Evolutionary conservation across 2,329 filamentous ascomycete genomes (phyloP).

Genomic region (Endoconidiophora polonica): DNA sequence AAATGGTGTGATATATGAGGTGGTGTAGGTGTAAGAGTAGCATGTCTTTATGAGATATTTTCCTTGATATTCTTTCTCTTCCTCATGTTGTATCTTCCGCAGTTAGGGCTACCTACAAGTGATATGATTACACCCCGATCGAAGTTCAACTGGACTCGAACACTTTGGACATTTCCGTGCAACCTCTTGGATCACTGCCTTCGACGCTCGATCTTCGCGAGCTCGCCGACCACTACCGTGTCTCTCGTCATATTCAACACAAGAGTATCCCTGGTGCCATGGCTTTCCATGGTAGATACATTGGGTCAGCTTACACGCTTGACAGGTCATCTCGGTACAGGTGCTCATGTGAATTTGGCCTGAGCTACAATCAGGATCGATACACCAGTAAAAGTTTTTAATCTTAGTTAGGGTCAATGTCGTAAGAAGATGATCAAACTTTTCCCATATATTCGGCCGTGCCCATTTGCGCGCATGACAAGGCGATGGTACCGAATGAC

Average conservation of each 20-base stretch:
- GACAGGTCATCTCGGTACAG: conserved; percentile 21
- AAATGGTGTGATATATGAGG: too few relatives aligned
- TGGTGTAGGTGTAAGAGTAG: too few relatives aligned
- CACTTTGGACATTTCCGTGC: conserved; percentile 23
- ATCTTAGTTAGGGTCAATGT: conserved; percentile 18
- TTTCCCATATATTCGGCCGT: conserved; percentile 4
- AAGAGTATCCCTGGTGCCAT: conserved; percentile 24
- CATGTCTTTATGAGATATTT: too few relatives aligned
- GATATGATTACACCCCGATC: conserved; percentile 25
- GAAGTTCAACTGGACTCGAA: conserved; percentile 22
- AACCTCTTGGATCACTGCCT: conserved; percentile 19
- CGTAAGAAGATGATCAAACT: conserved; percentile 22
- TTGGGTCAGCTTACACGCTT: conserved; percentile 18
- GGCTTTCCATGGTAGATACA: conserved; percentile 22
- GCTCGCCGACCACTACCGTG: conserved; percentile 15
- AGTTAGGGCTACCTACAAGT: conserved; percentile 20
- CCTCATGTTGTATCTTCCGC: too few relatives aligned
- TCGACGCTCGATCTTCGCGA: conserved; percentile 21
- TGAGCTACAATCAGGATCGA: conserved; percentile 21
- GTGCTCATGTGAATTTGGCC: conserved; percentile 22
- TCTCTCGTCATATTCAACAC: conserved; percentile 22
- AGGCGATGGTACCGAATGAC: neutral
- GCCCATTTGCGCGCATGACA: conserved; percentile 3
- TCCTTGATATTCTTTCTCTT: too few relatives aligned
- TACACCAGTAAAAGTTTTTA: conserved; percentile 23